Evolutionary conservation across 73 alveolate species (phyloP).

Genomic region (Stentor roeselii): DNA sequence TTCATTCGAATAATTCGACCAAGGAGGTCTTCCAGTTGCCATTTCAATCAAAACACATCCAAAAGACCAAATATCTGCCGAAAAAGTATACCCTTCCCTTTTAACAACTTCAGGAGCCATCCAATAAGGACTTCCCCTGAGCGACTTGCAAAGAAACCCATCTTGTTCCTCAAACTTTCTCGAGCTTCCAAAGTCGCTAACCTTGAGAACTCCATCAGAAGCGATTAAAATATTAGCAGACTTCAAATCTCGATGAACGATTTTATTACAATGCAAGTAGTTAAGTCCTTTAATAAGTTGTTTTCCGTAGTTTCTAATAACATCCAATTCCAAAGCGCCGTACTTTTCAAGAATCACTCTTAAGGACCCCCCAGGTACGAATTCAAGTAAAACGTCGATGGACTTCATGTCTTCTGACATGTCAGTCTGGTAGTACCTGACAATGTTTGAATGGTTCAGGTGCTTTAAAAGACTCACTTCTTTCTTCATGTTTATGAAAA

Average conservation of each 20-base stretch:
- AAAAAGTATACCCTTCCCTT: conserved; percentile 23
- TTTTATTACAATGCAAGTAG: conserved; percentile 46
- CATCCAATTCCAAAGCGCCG: conserved; percentile 31
- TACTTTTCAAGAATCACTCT: conserved; percentile 39
- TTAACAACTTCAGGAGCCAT: conserved; percentile 89
- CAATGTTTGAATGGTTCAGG: conserved; percentile 50
- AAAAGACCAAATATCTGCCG: conserved; percentile 44
- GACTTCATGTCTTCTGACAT: conserved; percentile 29
- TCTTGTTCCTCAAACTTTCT: conserved; percentile 41
- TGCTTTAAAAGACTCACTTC: conserved; percentile 42
- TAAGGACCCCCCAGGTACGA: conserved; percentile 61
- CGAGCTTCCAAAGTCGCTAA: conserved; percentile 37
- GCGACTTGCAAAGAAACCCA: neutral
- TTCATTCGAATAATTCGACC: conserved; percentile 17
- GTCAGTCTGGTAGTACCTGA: conserved; percentile 50
- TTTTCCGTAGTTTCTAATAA: conserved; percentile 32
- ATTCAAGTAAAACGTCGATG: conserved; percentile 50
- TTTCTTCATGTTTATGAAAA: conserved; percentile 40
- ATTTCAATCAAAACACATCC: conserved; percentile 44
- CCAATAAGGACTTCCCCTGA: conserved; percentile 54
- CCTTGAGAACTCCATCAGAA: conserved; percentile 36
- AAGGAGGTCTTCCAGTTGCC: conserved; percentile 38
- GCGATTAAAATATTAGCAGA: conserved; percentile 46
- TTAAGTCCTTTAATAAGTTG: conserved; percentile 45
- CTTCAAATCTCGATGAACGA: conserved; percentile 55